Evolutionary conservation across 192 early-diverging fungal genomes (phyloP).

Genomic region (Diversispora epigaea): DNA sequence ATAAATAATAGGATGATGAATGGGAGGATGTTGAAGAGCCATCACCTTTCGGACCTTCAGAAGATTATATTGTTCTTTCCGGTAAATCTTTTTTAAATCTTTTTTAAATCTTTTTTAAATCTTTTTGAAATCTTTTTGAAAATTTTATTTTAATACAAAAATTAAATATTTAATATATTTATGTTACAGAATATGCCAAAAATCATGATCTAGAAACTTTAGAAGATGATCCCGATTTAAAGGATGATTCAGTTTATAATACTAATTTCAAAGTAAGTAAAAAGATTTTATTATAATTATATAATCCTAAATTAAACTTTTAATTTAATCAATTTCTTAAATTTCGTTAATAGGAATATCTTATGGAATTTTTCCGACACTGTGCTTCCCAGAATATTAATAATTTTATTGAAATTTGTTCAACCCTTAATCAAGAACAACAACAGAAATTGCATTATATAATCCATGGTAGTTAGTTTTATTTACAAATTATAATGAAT

Average conservation of each 20-base stretch:
- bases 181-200: constrained; percentile 39
- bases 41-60: constrained; percentile 42
- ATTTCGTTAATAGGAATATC: constrained; percentile 47
- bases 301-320: neutral
- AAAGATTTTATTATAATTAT: neutral
- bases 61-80: constrained; percentile 49
- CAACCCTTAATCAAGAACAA: neutral
- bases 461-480: neutral
- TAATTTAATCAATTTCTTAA: neutral
- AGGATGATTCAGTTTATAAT: constrained; percentile 66
- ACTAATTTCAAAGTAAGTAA: constrained; percentile 60
- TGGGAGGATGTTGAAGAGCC: constrained; percentile 68
- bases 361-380: constrained; percentile 58
- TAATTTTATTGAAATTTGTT: constrained; percentile 27
- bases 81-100: constrained; percentile 36
- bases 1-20: constrained; percentile 46
- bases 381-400: constrained; percentile 37
- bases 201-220: constrained; percentile 59
- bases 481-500: no score
- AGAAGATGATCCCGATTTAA: constrained; percentile 63
- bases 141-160: constrained; percentile 2
- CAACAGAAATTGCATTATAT: constrained; percentile 12
- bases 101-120: constrained; percentile 28
- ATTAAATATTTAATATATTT: constrained; percentile 17
- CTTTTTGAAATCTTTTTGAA: no score